phyloP scores from a whole-genome alignment of 352 stramenopile species.

The Pythium utonaiense region DNA sequence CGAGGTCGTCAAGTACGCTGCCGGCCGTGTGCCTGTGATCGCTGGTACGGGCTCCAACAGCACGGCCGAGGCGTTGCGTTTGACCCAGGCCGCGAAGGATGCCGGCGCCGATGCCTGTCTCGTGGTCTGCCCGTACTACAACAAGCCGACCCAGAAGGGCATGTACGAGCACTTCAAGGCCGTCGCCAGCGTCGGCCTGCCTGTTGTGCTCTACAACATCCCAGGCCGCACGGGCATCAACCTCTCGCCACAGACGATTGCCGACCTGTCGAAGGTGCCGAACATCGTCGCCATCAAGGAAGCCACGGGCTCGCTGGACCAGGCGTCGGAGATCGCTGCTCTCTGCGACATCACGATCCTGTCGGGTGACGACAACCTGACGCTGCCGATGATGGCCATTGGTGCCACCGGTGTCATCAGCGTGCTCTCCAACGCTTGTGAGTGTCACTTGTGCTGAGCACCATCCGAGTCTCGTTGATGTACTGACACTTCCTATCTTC shows the following conservation, averaged over 20 bases:
- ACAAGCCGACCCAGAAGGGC: constrained; percentile 97
- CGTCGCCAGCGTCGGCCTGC: constrained; percentile 83
- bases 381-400: constrained; percentile 87
- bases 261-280: constrained; percentile 90
- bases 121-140: constrained; percentile 98
- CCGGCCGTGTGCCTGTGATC: constrained; percentile 90
- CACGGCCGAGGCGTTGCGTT: constrained; percentile 80
- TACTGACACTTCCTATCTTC: neutral
- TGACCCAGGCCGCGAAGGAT: constrained; percentile 89
- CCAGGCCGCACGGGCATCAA: constrained; percentile 95
- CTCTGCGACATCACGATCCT: constrained; percentile 91
- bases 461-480: neutral
- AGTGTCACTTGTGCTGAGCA: constrained; percentile 14
- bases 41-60: constrained; percentile 95
- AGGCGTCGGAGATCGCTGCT: constrained; percentile 83
- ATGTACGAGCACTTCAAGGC: constrained; percentile 95
- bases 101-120: constrained; percentile 92
- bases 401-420: constrained; percentile 89
- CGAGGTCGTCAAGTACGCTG: constrained; percentile 81
- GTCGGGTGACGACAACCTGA: constrained; percentile 90
- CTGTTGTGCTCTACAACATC: constrained; percentile 97
- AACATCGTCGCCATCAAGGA: constrained; percentile 98
- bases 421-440: constrained; percentile 88
- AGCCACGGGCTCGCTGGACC: constrained; percentile 91
- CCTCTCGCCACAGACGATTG: constrained; percentile 93